Evolutionary conservation across 352 stramenopile species (phyloP).

Genomic region (Hyaloperonospora brassicae): DNA sequence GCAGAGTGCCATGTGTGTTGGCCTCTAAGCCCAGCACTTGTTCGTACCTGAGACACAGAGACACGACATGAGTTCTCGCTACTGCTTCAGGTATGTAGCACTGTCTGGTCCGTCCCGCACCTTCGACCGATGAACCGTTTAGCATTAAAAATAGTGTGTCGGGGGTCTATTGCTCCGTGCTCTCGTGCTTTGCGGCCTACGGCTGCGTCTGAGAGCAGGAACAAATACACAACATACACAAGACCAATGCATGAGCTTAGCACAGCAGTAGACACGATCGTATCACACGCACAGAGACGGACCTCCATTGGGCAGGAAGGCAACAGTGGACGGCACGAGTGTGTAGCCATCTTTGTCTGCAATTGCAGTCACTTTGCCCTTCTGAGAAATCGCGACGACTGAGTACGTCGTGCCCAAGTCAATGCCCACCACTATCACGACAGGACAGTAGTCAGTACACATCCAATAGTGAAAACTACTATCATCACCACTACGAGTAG

Average conservation of each 20-base stretch:
- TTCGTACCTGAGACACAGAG: conserved; percentile 18
- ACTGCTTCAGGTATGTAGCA: not conserved
- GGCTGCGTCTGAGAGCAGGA: conserved; percentile 22
- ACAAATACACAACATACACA: not conserved
- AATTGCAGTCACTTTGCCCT: conserved; percentile 58
- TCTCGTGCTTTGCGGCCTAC: conserved; percentile 42
- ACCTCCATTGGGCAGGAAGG: conserved; percentile 49
- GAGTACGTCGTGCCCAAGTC: conserved; percentile 77
- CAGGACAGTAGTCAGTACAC: not conserved
- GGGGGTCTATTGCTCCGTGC: conserved; percentile 42
- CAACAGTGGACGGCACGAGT: conserved; percentile 60
- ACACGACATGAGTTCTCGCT: not conserved
- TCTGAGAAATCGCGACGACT: conserved; percentile 58
- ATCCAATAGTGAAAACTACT: too few relatives aligned
- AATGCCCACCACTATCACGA: conserved; percentile 44
- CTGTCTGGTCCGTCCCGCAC: conserved; percentile 11
- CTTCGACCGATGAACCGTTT: conserved; percentile 64
- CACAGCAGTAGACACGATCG: too few relatives aligned
- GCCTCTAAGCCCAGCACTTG: conserved; percentile 18
- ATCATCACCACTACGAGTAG: too few relatives aligned
- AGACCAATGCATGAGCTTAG: not conserved
- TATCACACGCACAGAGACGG: not conserved
- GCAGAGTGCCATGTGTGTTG: conserved; percentile 10
- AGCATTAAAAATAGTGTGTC: conserved; percentile 67
- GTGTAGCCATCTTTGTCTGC: conserved; percentile 36